Evolutionary conservation across 371 early-diverging fungal species (phyloP).

Genomic region (Synchytrium microbalum): DNA sequence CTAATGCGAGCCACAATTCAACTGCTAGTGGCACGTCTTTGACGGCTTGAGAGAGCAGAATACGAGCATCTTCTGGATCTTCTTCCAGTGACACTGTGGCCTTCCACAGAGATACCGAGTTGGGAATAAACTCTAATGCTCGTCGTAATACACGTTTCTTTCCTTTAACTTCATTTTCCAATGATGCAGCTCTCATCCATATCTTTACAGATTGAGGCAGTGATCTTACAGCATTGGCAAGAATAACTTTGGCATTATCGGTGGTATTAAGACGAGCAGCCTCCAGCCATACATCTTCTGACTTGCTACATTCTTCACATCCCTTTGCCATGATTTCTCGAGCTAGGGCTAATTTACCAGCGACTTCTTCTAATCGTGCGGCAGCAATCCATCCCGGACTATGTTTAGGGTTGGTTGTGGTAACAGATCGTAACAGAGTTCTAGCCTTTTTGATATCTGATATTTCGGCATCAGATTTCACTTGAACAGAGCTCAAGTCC

Average conservation of each 20-base stretch:
- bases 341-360: conserved; percentile 75
- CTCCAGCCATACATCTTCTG: conserved; percentile 95
- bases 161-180: conserved; percentile 68
- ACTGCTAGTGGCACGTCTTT: conserved; percentile 83
- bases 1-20: conserved; percentile 93
- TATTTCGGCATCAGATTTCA: conserved; percentile 83
- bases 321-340: conserved; percentile 81
- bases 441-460: conserved; percentile 90
- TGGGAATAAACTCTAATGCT: conserved; percentile 88
- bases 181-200: conserved; percentile 83
- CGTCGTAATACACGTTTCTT: conserved; percentile 85
- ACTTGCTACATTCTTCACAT: conserved; percentile 87
- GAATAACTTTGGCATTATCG: conserved; percentile 80
- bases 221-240: conserved; percentile 83
- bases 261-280: conserved; percentile 77
- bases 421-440: conserved; percentile 77
- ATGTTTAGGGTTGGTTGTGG: conserved; percentile 85
- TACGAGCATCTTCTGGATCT: conserved; percentile 83
- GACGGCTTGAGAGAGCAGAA: conserved; percentile 84
- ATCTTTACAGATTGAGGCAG: conserved; percentile 86
- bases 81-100: conserved; percentile 86
- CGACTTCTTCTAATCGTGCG: conserved; percentile 91
- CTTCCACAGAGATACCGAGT: conserved; percentile 88
- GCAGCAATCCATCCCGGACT: conserved; percentile 98
- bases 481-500: conserved; percentile 72